Base-by-base conservation (phyloP, 192 early-diverging fungal genomes). In the Coemansia sp. region DNA sequence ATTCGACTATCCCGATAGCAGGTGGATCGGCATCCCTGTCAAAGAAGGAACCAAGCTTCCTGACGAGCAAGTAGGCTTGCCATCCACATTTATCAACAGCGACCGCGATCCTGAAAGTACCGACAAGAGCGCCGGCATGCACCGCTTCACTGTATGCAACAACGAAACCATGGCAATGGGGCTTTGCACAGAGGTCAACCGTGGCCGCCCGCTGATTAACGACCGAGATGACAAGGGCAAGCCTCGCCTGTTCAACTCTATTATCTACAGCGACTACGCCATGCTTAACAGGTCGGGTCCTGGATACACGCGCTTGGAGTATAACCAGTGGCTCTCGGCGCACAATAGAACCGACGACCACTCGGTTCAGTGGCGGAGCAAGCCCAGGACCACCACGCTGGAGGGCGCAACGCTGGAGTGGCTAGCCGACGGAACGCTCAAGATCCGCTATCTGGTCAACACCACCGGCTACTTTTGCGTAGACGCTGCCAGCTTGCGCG, bases 391-490 rank as follows among this genome's bases (percentile, higher is more conserved):
- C 8, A 62, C 68, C 10, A 34, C 58, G 11, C 66, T 71, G n/a
- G 79, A 84, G 5, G 77, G 81, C 1, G 84, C 81, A 6, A 80
- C 84, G 18, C 81, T 76, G 46, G 71, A 80, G 41, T 80, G 75
- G 78, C 20, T 50, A 20, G 68, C 70, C 9, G 73, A 76, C 31
- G 78, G 81, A 12, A 79, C 71, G 6, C 69, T 81, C 15, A 74
- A 66, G 18, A 74, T 88, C 22, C 78, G 73, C 27, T 97, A 95
- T 76, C 64, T 83, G 29, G 89, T 95, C 5, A 76, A 87, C 24
- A 78, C 86, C 5, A 94, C 95, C 1, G 97, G 95, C 24, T 93
- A 90, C 78, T 98, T 95, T 75, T 98, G 97, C 73, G 85, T 92
- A 1, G 83, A 75, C 10, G 85, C 73, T 0, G 46, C 66, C 8